Evolutionary conservation across 225 moss, liverwort and hornwort genomes (phyloP).

Genomic region (Asterella californica): DNA sequence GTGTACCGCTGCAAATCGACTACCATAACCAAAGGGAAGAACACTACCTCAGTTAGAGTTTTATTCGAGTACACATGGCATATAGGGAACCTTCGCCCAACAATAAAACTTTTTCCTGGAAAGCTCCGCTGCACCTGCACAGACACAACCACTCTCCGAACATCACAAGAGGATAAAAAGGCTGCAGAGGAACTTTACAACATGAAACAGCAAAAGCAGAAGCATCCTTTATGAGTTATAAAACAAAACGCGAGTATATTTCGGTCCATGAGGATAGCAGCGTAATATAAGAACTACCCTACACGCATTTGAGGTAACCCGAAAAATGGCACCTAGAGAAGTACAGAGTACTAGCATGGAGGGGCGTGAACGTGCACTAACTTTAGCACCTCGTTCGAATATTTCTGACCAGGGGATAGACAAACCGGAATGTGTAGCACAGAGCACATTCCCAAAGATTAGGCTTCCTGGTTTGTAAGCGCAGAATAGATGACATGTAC

Average conservation of each 20-base stretch:
- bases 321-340: no score
- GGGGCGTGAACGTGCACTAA: no score
- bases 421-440: no score
- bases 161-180: background rate
- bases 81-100: slow-evolving; percentile 89
- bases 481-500: no score
- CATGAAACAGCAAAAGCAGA: background rate
- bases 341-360: no score
- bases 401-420: no score
- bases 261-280: no score
- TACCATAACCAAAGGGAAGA: background rate
- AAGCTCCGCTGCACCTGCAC: slow-evolving; percentile 77
- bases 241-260: background rate
- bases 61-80: slow-evolving; percentile 76
- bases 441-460: no score
- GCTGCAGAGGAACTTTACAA: background rate
- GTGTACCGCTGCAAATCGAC: background rate
- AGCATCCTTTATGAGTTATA: background rate
- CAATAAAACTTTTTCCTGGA: slow-evolving; percentile 72
- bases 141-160: background rate
- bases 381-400: no score
- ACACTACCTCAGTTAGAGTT: slow-evolving; percentile 40
- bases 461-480: no score
- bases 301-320: no score
- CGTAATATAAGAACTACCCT: no score